Percentiles rank a stretch among this genome's conserved stretches.
Conservation (phyloP, 2,329 filamentous ascomycete species). For the Hymenoscyphus salicellus region DNA sequence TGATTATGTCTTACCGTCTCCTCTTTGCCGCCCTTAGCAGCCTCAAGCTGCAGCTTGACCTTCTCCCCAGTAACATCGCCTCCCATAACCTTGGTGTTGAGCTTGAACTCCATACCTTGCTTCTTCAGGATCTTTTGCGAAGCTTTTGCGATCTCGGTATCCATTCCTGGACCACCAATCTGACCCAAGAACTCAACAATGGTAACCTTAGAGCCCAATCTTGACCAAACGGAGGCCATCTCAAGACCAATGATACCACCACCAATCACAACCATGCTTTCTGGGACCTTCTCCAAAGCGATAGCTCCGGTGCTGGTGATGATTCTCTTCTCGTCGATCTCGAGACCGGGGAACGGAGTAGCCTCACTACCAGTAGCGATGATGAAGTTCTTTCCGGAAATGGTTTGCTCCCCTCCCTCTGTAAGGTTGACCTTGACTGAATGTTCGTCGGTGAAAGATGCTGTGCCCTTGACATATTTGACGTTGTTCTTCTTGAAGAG, state of each 20-base stretch:
- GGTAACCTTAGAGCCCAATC: slow-evolving; percentile 89
- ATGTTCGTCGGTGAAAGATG: slow-evolving; percentile 82
- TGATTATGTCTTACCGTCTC: slow-evolving; percentile 64
- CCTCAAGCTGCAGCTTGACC: slow-evolving; percentile 81
- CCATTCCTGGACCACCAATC: slow-evolving; percentile 98
- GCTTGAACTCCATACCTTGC: slow-evolving; percentile 98
- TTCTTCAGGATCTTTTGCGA: slow-evolving; percentile 90
- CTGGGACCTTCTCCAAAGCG: slow-evolving; percentile 82
- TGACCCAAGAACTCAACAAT: slow-evolving; percentile 95
- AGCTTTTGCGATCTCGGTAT: slow-evolving; percentile 85
- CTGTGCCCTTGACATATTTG: slow-evolving; percentile 94
- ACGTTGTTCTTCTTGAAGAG: slow-evolving; percentile 99
- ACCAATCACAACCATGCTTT: slow-evolving; percentile 96
- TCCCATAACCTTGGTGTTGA: slow-evolving; percentile 87
- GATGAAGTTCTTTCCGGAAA: slow-evolving; percentile 94
- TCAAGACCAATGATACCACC: slow-evolving; percentile 98
- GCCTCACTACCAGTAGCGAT: slow-evolving; percentile 95
- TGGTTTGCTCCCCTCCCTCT: slow-evolving; percentile 84
- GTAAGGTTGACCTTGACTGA: slow-evolving; percentile 86
- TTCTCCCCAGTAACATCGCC: slow-evolving; percentile 77
- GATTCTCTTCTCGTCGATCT: slow-evolving; percentile 96
- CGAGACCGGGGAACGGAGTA: slow-evolving; percentile 92
- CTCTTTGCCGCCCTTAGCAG: slow-evolving; percentile 92
- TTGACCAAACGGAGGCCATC: slow-evolving; percentile 97
- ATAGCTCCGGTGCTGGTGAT: slow-evolving; percentile 95